Evolutionary conservation across 805 yeast genomes (phyloP), one percentile per base, ranked within the genome.

Genomic region (Sugiyamaella smithiae): DNA sequence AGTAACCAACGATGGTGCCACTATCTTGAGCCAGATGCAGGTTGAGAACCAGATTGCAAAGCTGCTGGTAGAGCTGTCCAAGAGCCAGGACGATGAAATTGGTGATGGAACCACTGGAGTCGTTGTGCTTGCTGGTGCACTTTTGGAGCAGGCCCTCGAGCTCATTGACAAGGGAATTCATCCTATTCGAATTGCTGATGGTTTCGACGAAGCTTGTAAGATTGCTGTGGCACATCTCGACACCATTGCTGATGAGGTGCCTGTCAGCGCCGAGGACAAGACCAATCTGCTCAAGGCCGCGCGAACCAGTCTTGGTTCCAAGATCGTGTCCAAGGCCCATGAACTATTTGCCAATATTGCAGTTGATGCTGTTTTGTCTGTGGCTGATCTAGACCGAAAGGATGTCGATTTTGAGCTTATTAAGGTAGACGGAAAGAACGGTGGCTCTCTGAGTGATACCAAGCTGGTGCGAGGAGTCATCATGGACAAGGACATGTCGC

Each of bases 41-140:
- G 76, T 93, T 56, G 96, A 89, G 58, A 90, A 86, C 67, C 96
- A 93, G 70, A 89, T 93, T 59, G 99, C 99, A 57, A 93, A 93
- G 69, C 75, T 93, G 53, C 73, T 93, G 63, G 99, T 93, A 16
- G 96, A 95, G 70, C 77, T 93, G 56, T 85, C 97, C 25, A 86
- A 80, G 67, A 87, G 96, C 23, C 99, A 91, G 74, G 99, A 91
- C 68, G 97, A 93, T 66, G 98, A 91, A 71, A 88, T 91, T 65
- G 99, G 99, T 49, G 99, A 91, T 67, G 99, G 99, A 64, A 93
- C 99, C 24, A 93, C 99, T 4, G 98, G 98, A 64, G 99, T 93
- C 24, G 98, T 93, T 46, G 98, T 93, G 1, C 73, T 93, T 45
- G 98, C 99, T 1, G 86, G 96, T 57, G 95, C 98, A 2, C 73